These are phyloP conservation scores for Lactarius akahatsu DNA, from an alignment of 768 basidiomycete species.

Conservation along the genomic window DNA sequence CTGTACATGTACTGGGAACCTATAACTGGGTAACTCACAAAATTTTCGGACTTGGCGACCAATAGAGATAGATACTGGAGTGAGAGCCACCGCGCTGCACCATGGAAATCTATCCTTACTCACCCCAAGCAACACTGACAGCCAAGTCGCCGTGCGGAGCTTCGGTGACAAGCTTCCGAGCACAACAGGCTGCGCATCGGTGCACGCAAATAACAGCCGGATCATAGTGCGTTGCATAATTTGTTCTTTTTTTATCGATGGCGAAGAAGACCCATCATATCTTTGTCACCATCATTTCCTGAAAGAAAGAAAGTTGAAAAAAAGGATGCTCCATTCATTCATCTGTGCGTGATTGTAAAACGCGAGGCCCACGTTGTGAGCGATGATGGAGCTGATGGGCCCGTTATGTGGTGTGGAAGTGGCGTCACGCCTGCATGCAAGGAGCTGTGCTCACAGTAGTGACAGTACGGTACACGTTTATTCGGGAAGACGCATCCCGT, in stretches of 20 bases:
- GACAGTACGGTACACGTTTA: neutral
- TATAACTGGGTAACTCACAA: neutral
- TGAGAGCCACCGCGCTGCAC: neutral
- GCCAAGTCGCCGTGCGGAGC: neutral
- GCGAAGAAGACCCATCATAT: neutral
- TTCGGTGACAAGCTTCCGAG: neutral
- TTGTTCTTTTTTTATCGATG: neutral
- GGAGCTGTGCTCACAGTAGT: neutral
- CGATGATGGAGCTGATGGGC: slow-evolving; percentile 2
- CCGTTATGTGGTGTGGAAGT: neutral
- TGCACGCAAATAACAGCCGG: neutral
- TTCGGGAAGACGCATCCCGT: neutral
- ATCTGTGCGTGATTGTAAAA: neutral
- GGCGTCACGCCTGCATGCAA: neutral
- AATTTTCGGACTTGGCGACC: neutral
- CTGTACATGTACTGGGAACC: neutral
- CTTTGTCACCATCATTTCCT: neutral
- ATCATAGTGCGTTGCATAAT: neutral
- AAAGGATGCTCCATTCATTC: neutral
- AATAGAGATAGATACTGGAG: neutral
- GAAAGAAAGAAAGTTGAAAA: neutral
- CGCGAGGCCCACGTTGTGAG: neutral
- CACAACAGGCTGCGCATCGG: neutral
- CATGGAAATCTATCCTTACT: neutral
- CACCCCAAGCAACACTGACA: neutral